phyloP scores from a whole-genome alignment of 495 filamentous ascomycete genomes.

The Daldinia concentrica region DNA sequence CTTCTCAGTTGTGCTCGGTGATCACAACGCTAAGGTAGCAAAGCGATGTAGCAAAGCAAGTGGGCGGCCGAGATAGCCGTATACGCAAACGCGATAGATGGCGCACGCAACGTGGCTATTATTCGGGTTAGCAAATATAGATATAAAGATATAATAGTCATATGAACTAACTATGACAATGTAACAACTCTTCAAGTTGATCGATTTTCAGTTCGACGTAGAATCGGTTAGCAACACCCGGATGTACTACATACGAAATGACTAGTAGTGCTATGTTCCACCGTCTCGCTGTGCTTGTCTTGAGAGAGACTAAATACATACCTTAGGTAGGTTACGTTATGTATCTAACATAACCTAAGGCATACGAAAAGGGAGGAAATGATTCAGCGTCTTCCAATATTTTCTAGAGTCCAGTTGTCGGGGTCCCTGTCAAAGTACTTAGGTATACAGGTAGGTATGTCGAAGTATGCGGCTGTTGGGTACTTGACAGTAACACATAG shows the following conservation, averaged over 20 bases:
- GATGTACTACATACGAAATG: constrained; percentile 15
- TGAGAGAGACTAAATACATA: not conserved
- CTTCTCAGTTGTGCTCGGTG: not conserved
- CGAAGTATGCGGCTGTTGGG: not conserved
- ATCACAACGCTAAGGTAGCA: not conserved
- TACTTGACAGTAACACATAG: too few relatives aligned
- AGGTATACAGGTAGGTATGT: not conserved
- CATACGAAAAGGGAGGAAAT: constrained; percentile 1
- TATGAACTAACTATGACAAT: not conserved
- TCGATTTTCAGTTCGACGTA: not conserved
- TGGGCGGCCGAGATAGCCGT: not conserved
- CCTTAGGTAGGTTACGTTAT: not conserved
- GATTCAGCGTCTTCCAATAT: constrained; percentile 7
- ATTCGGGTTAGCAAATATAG: not conserved
- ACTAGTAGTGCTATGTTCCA: constrained; percentile 23
- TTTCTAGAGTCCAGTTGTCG: not conserved
- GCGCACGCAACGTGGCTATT: not conserved
- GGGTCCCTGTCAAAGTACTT: not conserved
- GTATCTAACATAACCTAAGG: too few relatives aligned
- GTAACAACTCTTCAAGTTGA: not conserved
- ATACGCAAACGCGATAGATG: not conserved
- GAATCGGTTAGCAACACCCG: not conserved
- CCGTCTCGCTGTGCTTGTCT: constrained; percentile 18
- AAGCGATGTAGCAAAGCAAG: not conserved
- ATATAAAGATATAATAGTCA: not conserved